Base-by-base conservation (phyloP, 1,139 yeast species). In the Kodamaea plutei region DNA sequence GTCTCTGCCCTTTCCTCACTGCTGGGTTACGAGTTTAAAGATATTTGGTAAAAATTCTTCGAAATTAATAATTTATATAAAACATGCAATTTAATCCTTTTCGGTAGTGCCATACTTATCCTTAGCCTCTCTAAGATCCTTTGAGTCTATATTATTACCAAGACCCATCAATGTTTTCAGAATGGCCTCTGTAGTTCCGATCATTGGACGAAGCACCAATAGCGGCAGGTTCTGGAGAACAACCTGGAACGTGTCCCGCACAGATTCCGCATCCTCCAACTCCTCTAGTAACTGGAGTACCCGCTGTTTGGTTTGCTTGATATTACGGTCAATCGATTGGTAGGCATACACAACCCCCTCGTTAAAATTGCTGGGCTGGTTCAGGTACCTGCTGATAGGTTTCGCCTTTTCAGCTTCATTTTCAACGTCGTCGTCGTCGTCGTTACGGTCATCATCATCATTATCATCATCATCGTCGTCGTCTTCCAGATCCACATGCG, bases 161-260 rank as follows among this genome's bases (percentile, higher is more conserved):
- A 89, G 69, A 2, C 97, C 97, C 63, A 87, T 71, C 34, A 89
- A 61, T 0, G 95, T 73, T 48, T 79, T 84, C 13, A 91, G 82
- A 3, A 89, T 68, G 0, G 95, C 95, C 51, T 88, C 96, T 0
- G 96, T 84, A 0, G 95, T 88, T 2, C 96, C 97, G 43, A 89
- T 88, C 47, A 87, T 71, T 2, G 97, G 96, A 28, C 96, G 59
- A 2, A 89, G 70, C 11, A 89, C 56, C 6, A 88, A 79, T 14
- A 85, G 74, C 0, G 96, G 96, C 1, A 95, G 77, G 1, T 83
- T 85, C 42, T 73, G 75, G 17, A 84, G 78, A n/a, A 87, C 66
- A 1, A 84, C 77, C 14, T 64, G 61, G 2, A 83, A 71, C 1
- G 88, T 84, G 5, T 77, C 83, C 38, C 75, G 82, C 2, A 85